Evolutionary conservation across 495 filamentous ascomycete species (phyloP).

Genomic region (Mycothermus thermophilus): DNA sequence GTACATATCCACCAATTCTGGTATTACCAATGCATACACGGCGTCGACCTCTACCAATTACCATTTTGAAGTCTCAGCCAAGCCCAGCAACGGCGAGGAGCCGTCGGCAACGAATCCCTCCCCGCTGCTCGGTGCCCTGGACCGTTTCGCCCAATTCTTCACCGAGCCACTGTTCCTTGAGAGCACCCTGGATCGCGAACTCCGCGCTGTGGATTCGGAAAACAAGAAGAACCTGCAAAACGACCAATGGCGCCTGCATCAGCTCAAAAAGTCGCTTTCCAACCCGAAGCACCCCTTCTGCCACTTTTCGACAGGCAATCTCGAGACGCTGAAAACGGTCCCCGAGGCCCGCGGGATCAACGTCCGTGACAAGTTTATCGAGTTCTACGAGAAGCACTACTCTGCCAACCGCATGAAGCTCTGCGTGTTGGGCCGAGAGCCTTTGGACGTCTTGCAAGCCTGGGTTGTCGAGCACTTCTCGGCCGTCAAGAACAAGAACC

Average conservation of each 20-base stretch:
- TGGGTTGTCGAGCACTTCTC: constrained; percentile 87
- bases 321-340: constrained; percentile 73
- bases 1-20: constrained; percentile 79
- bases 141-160: constrained; percentile 98
- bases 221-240: constrained; percentile 99
- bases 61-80: constrained; percentile 86
- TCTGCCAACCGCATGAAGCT: constrained; percentile 96
- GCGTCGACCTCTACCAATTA: constrained; percentile 92
- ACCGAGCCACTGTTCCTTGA: constrained; percentile 79
- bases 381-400: constrained; percentile 81
- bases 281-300: constrained; percentile 87
- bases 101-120: constrained; percentile 43
- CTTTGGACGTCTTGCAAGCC: constrained; percentile 71
- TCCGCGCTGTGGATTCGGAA: constrained; percentile 90
- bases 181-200: constrained; percentile 80
- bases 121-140: constrained; percentile 77
- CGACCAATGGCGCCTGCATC: constrained; percentile 83
- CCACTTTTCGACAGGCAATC: constrained; percentile 91
- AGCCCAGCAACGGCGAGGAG: constrained; percentile 42
- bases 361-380: constrained; percentile 85
- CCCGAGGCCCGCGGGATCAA: constrained; percentile 73
- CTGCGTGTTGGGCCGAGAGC: constrained; percentile 75
- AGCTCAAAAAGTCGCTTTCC: constrained; percentile 80
- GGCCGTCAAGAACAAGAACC: constrained; percentile 68
- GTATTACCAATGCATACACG: constrained; percentile 90